Conservation (phyloP, 2,329 filamentous ascomycete species). For the Chaetomiaceae sp. region DNA sequence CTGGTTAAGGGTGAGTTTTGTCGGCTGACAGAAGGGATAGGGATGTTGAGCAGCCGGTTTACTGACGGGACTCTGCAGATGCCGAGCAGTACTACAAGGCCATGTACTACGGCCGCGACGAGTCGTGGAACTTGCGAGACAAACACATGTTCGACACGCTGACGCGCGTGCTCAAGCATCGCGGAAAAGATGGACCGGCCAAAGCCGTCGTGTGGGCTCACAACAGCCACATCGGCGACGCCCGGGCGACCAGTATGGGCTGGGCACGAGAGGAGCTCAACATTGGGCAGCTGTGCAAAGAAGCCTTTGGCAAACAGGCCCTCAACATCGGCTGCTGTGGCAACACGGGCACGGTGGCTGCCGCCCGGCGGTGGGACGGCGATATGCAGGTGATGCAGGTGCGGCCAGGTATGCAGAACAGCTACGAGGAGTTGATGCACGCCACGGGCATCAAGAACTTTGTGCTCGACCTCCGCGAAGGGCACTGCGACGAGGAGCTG, state of each 20-base stretch:
- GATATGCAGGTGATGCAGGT: constrained; percentile 48
- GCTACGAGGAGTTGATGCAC: constrained; percentile 47
- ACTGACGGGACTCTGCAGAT: constrained; percentile 27
- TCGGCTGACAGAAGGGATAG: neutral
- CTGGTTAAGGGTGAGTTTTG: constrained; percentile 34
- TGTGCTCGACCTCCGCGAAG: constrained; percentile 41
- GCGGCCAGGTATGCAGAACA: constrained; percentile 40
- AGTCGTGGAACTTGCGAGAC: constrained; percentile 48
- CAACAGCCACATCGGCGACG: constrained; percentile 50
- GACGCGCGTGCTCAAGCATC: constrained; percentile 38
- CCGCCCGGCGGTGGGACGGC: constrained; percentile 46
- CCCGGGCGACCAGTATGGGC: constrained; percentile 47
- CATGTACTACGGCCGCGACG: constrained; percentile 46
- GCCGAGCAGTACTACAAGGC: constrained; percentile 48
- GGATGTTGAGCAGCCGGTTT: no score
- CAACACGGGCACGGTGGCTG: constrained; percentile 48
- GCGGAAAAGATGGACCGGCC: constrained; percentile 27
- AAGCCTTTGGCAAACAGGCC: constrained; percentile 33
- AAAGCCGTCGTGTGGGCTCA: constrained; percentile 52
- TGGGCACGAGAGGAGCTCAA: constrained; percentile 41
- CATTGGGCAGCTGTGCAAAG: constrained; percentile 49
- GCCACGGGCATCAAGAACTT: constrained; percentile 41
- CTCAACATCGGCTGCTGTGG: constrained; percentile 40
- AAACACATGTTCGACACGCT: constrained; percentile 48
- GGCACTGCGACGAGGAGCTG: constrained; percentile 32